These are phyloP conservation scores for Rhododendron griersonianum DNA, from an alignment of 148 eudicot genomes.

Conservation along the genomic window DNA sequence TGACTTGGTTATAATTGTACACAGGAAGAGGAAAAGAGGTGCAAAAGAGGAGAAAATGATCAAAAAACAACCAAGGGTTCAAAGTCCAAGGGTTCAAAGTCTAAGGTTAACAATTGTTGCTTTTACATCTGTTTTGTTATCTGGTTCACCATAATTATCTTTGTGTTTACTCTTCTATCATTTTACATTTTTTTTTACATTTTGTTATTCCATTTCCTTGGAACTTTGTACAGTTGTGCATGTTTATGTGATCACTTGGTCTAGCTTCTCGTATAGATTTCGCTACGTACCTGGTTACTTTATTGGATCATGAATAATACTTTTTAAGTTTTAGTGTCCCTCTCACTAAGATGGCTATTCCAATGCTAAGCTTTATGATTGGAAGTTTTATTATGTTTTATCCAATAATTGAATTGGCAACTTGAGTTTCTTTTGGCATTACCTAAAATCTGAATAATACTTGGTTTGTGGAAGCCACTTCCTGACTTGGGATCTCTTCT, in stretches of 20 bases:
- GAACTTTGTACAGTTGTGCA: background rate
- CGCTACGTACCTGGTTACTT: background rate
- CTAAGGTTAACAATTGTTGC: constrained; percentile 20
- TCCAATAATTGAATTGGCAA: no score
- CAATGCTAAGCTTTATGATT: background rate
- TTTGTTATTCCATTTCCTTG: background rate
- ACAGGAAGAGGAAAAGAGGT: constrained; percentile 76
- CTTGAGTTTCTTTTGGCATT: no score
- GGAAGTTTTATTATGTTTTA: background rate
- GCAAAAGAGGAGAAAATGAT: constrained; percentile 25
- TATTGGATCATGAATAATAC: background rate
- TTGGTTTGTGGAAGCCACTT: no score
- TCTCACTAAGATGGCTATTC: background rate
- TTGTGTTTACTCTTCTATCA: background rate
- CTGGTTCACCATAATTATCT: background rate
- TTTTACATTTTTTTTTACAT: no score
- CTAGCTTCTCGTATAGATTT: background rate
- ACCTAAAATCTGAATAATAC: no score
- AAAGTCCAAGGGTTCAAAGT: constrained; percentile 24
- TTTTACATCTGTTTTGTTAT: background rate
- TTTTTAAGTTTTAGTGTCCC: background rate
- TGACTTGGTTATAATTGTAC: background rate
- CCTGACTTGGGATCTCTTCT: no score
- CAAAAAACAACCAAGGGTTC: constrained; percentile 12
- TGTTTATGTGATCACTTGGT: background rate